phyloP scores from a whole-genome alignment of 345 rosid species.

The Aethionema arabicum region DNA sequence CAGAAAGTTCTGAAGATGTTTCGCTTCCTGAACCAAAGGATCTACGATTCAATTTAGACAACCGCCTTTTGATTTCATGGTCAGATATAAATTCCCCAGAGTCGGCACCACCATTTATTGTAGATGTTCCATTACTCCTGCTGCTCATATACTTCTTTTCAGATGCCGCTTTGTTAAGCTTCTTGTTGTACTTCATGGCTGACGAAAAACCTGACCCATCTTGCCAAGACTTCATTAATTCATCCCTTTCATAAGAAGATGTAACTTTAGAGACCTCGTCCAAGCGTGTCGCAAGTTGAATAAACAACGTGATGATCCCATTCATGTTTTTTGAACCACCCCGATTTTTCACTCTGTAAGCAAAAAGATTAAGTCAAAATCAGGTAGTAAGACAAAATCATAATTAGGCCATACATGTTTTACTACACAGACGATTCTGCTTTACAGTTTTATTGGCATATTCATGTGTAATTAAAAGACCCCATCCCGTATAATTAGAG shows the following conservation, averaged over 20 bases:
- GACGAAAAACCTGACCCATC: constrained; percentile 61
- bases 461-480: constrained; percentile 5
- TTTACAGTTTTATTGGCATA: constrained; percentile 9
- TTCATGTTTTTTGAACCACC: constrained; percentile 80
- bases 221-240: constrained; percentile 77
- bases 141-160: constrained; percentile 67
- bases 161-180: constrained; percentile 44
- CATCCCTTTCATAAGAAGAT: constrained; percentile 73
- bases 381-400: constrained; percentile 14
- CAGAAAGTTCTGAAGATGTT: constrained; percentile 84
- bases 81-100: constrained; percentile 85
- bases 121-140: constrained; percentile 59
- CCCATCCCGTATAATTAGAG: constrained; percentile 13
- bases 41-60: constrained; percentile 77
- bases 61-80: constrained; percentile 80
- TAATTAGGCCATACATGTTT: neutral
- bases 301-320: constrained; percentile 64
- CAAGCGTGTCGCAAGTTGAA: constrained; percentile 86
- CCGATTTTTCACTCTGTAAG: constrained; percentile 69
- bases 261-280: constrained; percentile 73
- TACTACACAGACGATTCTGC: constrained; percentile 10
- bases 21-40: constrained; percentile 88
- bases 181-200: constrained; percentile 66
- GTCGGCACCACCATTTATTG: constrained; percentile 53
- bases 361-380: constrained; percentile 27